Evolutionary conservation across 2,329 filamentous ascomycete genomes (phyloP).

Genomic region (Drechslera avenae): DNA sequence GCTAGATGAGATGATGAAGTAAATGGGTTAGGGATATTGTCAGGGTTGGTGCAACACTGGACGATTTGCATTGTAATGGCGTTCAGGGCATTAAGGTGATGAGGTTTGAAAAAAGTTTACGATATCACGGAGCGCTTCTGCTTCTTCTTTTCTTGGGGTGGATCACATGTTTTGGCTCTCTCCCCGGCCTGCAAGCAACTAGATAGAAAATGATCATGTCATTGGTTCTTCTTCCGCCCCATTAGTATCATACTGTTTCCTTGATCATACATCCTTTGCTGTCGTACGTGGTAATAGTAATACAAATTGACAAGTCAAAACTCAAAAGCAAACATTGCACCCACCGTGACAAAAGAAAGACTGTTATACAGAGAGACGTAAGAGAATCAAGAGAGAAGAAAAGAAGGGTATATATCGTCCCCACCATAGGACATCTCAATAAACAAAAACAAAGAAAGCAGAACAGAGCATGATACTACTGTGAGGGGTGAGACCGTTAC

Average conservation of each 20-base stretch:
- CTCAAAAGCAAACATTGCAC: too few species aligned
- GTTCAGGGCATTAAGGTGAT: conserved; percentile 24
- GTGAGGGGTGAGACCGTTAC: too few species aligned
- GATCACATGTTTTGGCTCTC: neutral
- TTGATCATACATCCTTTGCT: too few species aligned
- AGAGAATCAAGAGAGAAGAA: too few species aligned
- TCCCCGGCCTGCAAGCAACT: neutral
- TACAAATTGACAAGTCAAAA: too few species aligned
- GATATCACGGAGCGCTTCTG: conserved; percentile 24
- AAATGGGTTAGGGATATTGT: conserved; percentile 4
- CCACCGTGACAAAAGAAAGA: too few species aligned
- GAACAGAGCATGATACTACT: too few species aligned
- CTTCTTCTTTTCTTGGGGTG: conserved; percentile 2
- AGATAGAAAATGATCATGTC: neutral
- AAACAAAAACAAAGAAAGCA: too few species aligned
- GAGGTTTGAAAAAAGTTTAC: conserved; percentile 27
- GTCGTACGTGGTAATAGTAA: too few species aligned
- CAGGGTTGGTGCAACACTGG: neutral
- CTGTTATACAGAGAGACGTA: too few species aligned
- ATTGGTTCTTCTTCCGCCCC: neutral
- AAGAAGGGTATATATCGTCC: neutral
- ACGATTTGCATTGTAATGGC: conserved; percentile 31
- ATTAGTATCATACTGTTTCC: too few species aligned
- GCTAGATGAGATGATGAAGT: conserved; percentile 56
- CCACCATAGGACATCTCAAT: neutral